These are phyloP conservation scores for Xylariaceae sp. DNA, from an alignment of 2,329 filamentous ascomycete species.

Conservation along the genomic window DNA sequence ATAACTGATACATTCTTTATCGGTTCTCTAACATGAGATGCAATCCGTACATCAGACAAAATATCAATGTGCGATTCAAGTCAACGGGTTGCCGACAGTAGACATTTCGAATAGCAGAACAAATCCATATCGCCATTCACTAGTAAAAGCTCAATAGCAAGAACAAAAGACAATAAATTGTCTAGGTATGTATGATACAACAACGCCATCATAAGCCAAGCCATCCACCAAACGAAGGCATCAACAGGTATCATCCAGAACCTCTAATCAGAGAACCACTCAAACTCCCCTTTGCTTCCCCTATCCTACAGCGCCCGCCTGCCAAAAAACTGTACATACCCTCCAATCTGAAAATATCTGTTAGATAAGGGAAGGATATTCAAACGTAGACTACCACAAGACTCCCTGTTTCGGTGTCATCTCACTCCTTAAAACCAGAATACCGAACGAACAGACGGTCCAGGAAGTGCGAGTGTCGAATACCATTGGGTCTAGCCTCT, in stretches of 20 bases:
- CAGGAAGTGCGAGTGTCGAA: conserved; percentile 83
- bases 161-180: too few species aligned
- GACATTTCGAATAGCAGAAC: too few species aligned
- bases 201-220: not conserved
- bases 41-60: too few species aligned
- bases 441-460: conserved; percentile 80
- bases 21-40: too few species aligned
- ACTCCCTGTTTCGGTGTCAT: too few species aligned
- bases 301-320: conserved; percentile 9
- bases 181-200: not conserved
- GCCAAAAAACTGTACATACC: conserved; percentile 3
- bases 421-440: conserved; percentile 19
- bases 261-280: conserved; percentile 7
- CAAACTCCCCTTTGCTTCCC: conserved; percentile 1
- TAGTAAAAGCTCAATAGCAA: too few species aligned
- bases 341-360: not conserved
- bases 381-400: not conserved
- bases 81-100: too few species aligned
- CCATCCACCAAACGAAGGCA: not conserved
- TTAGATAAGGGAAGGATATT: not conserved
- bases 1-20: too few species aligned
- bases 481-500: conserved; percentile 68
- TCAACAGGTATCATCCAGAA: conserved; percentile 6
- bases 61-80: too few species aligned
- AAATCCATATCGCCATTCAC: too few species aligned